A percentile compares a stretch with the other conserved stretches of the same genome.
phyloP scores from a whole-genome alignment of 139 green algal species.

The Eudorina sp. region DNA sequence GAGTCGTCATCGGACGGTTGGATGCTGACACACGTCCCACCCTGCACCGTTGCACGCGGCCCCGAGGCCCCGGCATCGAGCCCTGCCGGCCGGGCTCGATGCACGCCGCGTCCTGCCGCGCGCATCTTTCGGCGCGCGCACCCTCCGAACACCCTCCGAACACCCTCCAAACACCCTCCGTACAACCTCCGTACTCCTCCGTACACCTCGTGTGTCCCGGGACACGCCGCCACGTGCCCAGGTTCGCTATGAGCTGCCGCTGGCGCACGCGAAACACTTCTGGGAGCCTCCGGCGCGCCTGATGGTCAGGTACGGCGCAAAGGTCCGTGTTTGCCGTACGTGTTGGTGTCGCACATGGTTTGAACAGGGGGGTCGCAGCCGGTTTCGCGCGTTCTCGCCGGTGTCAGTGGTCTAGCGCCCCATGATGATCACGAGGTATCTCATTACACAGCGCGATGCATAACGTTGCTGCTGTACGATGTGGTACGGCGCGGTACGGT shows the following conservation, averaged over 20 bases:
- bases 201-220: neutral
- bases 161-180: neutral
- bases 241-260: conserved; percentile 69
- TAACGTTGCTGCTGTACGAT: neutral
- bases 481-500: no score
- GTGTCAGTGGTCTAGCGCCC: no score
- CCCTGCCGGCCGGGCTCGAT: no score
- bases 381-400: neutral
- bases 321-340: neutral
- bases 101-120: no score
- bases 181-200: neutral
- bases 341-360: neutral
- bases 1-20: no score
- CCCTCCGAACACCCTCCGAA: neutral
- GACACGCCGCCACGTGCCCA: neutral
- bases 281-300: conserved; percentile 71
- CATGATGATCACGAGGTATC: no score
- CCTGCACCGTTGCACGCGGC: no score
- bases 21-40: no score
- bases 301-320: conserved; percentile 68
- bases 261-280: conserved; percentile 55
- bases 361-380: neutral
- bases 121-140: no score
- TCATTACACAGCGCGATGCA: no score
- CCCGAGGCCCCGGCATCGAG: no score